Evolutionary conservation across 2,329 filamentous ascomycete genomes (phyloP), one percentile per base, ranked within the genome.

Genomic region (Xylaria arbuscula): DNA sequence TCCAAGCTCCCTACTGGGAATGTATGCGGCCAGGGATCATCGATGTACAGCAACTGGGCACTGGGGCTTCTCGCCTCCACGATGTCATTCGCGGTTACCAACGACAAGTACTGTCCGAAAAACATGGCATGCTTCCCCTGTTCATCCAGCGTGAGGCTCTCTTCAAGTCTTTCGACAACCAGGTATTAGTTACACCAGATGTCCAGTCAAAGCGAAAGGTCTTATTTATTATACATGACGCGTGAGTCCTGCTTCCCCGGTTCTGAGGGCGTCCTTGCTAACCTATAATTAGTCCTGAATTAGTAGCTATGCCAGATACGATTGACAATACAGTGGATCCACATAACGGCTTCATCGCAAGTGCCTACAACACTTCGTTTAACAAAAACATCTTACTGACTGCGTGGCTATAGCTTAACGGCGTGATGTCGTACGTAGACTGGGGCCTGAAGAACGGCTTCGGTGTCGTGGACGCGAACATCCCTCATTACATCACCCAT

Each of bases 161-260:
- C 0, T 92, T 90, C 69, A 91, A 89, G 72, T 91, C 91, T 0
- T 97, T 95, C 74, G 90, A 95, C 74, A 92, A 97, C 72, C 93
- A 97, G 79, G 91, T 98, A 1, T 82, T 98, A 40, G 91, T 93
- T 9, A 97, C 93, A 77, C 88, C 90, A 1, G 87, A 90, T 53
- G 89, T 96, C 62, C 84, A 89, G 66, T 81, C 86, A 42, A 86
- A 87, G 19, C 88, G 87, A 64, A 93, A 89, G 62, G 84, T 98
- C 3, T 78, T 99, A 13, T 83, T 99, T 11, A 91, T 98, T 56
- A 91, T 99, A 64, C 96, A 99, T 78, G 95, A 98, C 76, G 93
- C 95, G 86, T 93, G 81, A 85, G 91, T 85, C 3, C 15, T 6
- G n/a, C 38, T 38, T 72, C 75, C 74, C 69, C 40, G 38, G 62